Base-by-base conservation (phyloP, 2,329 filamentous ascomycete genomes). In the Fusarium equiseti region DNA sequence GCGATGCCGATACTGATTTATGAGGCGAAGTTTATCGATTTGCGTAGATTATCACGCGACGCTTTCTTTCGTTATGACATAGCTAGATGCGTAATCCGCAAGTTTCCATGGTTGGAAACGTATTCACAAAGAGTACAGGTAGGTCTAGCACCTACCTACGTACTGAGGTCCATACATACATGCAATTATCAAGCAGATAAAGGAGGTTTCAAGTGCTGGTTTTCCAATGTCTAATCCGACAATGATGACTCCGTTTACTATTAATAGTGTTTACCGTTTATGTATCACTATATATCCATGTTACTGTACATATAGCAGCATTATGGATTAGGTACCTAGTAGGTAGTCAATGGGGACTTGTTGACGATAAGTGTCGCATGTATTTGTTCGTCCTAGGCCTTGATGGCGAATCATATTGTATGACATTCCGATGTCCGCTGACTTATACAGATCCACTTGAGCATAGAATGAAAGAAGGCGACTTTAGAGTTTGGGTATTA, bases 11-110 rank as follows among this genome's bases (percentile, higher is more conserved):
- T 18, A 24, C 26, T 44, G 52, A 46, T 44, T 50, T 56, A 31
- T 42, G 49, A 63, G 67, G 66, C 65, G 22, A 66, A 42, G 22
- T 29, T 15, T 44, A 49, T 68, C 49, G 20, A 52, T 42, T 59
- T 49, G 44, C 29, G 63, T 44, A 52, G 38, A 40, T 32, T 29
- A 44, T 61, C 69, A 72, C 60, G 43, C 59, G 53, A 72, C 52
- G 26, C 40, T 40, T 13, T 59, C 18, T 52, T 20, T 12, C 13
- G 13, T 11, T 16, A 52, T 53, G 35, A 29, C 50, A 53, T 53
- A 53, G 13, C 35, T 26, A 53, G 26, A 48, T 40, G 35, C 42
- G 35, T 51, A 32, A 22, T 26, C n/a, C 22, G 32, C 24, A 52
- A 27, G 22, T 40, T 40, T 42, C 20, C 20, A 20, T 20, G 24